phyloP scores from a whole-genome alignment of 352 stramenopile species.

The Phytopythium boreale region DNA sequence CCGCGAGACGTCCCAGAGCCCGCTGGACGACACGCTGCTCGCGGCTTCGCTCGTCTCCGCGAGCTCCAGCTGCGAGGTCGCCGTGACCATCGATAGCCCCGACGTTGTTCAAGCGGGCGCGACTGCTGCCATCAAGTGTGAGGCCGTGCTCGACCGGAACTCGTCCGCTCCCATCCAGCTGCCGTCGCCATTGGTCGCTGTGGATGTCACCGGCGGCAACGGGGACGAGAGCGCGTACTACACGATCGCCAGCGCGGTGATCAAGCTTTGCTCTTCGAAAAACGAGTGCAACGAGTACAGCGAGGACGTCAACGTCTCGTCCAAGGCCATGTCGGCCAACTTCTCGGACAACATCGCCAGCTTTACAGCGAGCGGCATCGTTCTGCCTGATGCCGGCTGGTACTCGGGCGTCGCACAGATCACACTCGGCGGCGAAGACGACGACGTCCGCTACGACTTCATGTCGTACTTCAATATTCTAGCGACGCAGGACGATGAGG shows the following conservation, averaged over 20 bases:
- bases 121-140: conserved; percentile 27
- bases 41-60: conserved; percentile 17
- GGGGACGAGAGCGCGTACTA: conserved; percentile 25
- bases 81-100: conserved; percentile 22
- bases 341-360: conserved; percentile 24
- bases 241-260: conserved; percentile 40
- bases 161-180: conserved; percentile 37
- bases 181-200: conserved; percentile 32
- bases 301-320: conserved; percentile 17
- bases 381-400: conserved; percentile 27
- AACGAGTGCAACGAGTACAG: conserved; percentile 47
- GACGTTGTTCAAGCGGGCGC: conserved; percentile 25
- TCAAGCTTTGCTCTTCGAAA: conserved; percentile 41
- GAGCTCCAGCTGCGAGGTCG: conserved; percentile 48
- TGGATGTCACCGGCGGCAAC: conserved; percentile 15
- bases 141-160: conserved; percentile 29
- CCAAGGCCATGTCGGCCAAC: conserved; percentile 23
- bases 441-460: conserved; percentile 41
- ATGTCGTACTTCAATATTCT: conserved; percentile 53
- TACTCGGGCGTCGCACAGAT: conserved; percentile 44
- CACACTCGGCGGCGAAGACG: conserved; percentile 28
- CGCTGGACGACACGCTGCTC: conserved; percentile 27
- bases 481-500: conserved; percentile 24
- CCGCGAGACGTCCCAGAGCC: conserved; percentile 34
- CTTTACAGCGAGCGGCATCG: conserved; percentile 32